Conservation (phyloP, 2,329 filamentous ascomycete species). For the Cytospora piceae region DNA sequence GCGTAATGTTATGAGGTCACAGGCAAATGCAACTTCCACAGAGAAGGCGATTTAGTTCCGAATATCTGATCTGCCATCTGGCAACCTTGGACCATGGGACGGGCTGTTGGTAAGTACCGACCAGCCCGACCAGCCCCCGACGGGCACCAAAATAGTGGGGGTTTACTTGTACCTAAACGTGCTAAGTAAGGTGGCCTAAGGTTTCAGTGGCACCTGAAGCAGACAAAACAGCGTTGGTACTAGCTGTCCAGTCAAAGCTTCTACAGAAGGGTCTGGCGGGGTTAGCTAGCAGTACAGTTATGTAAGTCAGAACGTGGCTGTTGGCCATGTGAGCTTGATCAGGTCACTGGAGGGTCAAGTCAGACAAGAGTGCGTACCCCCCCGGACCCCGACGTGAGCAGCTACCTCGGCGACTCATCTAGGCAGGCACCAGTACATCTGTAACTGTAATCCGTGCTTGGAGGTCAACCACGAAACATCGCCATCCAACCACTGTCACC, state of each 20-base stretch:
- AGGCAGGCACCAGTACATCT: not conserved
- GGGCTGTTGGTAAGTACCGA: not conserved
- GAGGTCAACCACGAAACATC: not conserved
- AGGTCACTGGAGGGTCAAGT: not conserved
- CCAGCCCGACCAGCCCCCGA: not conserved
- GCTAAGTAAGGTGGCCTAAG: not conserved
- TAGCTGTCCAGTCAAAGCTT: not conserved
- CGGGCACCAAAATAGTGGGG: not conserved
- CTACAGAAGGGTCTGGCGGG: constrained; percentile 3
- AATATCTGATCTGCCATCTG: not conserved
- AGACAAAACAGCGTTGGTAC: too few species aligned
- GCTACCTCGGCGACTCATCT: constrained; percentile 1
- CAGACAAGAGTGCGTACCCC: not conserved
- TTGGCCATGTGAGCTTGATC: not conserved
- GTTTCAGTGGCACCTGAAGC: not conserved
- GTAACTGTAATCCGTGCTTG: not conserved
- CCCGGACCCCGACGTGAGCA: not conserved
- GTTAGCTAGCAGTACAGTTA: not conserved
- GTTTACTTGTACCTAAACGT: not conserved
- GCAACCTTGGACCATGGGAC: too few species aligned
- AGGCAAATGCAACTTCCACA: not conserved
- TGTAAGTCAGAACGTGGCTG: not conserved
- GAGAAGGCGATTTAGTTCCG: not conserved
- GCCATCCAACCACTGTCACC: constrained; percentile 1
- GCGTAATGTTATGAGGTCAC: not conserved